Conservation (phyloP, 345 rosid genomes). For the Durio zibethinus region DNA sequence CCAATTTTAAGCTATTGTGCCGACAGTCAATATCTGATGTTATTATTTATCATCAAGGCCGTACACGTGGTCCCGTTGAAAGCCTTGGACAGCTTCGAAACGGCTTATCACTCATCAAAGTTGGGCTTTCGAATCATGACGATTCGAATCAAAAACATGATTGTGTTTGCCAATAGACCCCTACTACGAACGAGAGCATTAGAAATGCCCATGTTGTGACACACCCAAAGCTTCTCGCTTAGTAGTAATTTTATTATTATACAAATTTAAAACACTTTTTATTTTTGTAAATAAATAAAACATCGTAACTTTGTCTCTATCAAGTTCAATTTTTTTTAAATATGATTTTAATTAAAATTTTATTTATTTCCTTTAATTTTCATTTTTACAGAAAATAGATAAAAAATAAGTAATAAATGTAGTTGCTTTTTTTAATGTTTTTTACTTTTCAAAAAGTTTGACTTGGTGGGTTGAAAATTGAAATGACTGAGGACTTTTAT, state of each 20-base stretch:
- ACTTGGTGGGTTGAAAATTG: not conserved
- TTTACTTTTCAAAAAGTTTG: not conserved
- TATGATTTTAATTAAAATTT: too few species aligned
- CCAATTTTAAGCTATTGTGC: not conserved
- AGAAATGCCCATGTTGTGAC: constrained; percentile 5
- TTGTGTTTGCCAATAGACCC: not conserved
- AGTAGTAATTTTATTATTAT: not conserved
- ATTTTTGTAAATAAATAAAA: too few species aligned
- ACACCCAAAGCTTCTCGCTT: not conserved
- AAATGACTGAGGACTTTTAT: not conserved
- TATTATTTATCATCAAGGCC: not conserved
- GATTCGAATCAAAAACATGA: not conserved
- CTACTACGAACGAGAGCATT: not conserved
- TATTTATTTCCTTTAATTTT: too few species aligned
- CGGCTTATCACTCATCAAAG: not conserved
- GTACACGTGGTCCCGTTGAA: not conserved
- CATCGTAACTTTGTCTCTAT: too few species aligned
- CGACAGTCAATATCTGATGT: not conserved
- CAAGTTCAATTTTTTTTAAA: too few species aligned
- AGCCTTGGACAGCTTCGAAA: not conserved
- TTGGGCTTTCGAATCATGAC: not conserved
- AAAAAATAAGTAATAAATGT: too few species aligned
- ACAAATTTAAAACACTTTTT: not conserved
- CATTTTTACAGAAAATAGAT: too few species aligned
- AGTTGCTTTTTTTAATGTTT: too few species aligned